Conservation (phyloP, 495 filamentous ascomycete species). For the Podospora australis region DNA sequence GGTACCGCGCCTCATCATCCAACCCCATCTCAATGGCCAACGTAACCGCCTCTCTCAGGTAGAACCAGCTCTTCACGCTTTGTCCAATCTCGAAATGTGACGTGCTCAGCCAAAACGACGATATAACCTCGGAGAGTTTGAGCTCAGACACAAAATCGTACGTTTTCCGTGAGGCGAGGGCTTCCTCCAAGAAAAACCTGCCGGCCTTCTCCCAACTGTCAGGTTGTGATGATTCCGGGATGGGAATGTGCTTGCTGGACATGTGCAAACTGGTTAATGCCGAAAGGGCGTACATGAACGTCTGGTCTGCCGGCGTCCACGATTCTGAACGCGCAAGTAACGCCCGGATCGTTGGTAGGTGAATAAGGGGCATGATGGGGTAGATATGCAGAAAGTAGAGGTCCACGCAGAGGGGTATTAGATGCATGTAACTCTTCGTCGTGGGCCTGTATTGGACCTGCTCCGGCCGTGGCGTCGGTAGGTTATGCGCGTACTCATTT, state of each 20-base stretch:
- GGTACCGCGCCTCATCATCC: slow-evolving; percentile 48
- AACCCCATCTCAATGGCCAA: slow-evolving; percentile 54
- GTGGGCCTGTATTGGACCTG: slow-evolving; percentile 18
- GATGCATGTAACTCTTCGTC: slow-evolving; percentile 22
- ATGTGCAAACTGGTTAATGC: too few relatives aligned
- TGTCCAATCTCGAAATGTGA: slow-evolving; percentile 33
- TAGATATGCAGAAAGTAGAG: slow-evolving; percentile 33
- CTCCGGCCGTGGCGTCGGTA: slow-evolving; percentile 10
- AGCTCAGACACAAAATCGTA: slow-evolving; percentile 32
- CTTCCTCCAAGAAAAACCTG: slow-evolving; percentile 31
- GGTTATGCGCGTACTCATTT: too few relatives aligned
- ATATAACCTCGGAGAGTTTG: slow-evolving; percentile 24
- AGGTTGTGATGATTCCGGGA: slow-evolving; percentile 27
- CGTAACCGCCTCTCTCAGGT: slow-evolving; percentile 56
- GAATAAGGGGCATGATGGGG: slow-evolving; percentile 32
- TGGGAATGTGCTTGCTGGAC: too few relatives aligned
- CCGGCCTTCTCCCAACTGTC: slow-evolving; percentile 28
- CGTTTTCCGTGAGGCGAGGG: slow-evolving; percentile 22
- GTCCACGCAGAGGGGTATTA: slow-evolving; percentile 30
- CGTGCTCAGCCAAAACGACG: slow-evolving; percentile 30
- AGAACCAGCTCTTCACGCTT: slow-evolving; percentile 47
- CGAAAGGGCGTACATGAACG: too few relatives aligned
- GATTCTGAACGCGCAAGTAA: too few relatives aligned
- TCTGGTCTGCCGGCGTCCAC: too few relatives aligned
- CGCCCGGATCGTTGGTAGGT: slow-evolving; percentile 29